These are phyloP conservation scores for Domatiomyces catenatus DNA, from an alignment of 2,329 filamentous ascomycete species.

Conservation along the genomic window DNA sequence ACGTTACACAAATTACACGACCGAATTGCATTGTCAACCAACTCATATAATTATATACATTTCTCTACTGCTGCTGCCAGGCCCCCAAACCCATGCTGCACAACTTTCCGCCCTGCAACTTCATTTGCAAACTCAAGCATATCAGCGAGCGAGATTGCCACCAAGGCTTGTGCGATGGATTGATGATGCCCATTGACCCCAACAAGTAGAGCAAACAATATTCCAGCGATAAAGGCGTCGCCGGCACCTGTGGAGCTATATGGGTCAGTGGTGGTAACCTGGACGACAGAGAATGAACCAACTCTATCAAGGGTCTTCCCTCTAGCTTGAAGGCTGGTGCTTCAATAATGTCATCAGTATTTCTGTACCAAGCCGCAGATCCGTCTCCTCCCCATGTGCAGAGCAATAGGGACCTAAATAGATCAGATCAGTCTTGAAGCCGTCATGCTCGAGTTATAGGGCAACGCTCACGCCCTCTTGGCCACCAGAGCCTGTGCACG, in stretches of 20 bases:
- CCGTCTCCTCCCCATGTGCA: slow-evolving; percentile 47
- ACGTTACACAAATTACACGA: no score
- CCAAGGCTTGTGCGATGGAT: not conserved
- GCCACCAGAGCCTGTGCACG: slow-evolving; percentile 27
- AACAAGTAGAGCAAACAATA: slow-evolving; percentile 38
- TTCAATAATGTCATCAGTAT: slow-evolving; percentile 23
- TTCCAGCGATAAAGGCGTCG: slow-evolving; percentile 60
- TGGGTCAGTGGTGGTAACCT: not conserved
- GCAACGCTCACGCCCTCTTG: slow-evolving; percentile 31
- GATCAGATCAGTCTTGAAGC: not conserved
- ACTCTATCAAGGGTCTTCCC: not conserved
- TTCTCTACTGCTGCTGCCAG: slow-evolving; percentile 1
- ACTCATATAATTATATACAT: not conserved
- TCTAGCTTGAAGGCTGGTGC: slow-evolving; percentile 19
- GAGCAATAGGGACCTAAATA: slow-evolving; percentile 31
- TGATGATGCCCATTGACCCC: slow-evolving; percentile 24
- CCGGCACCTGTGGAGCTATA: slow-evolving; percentile 49
- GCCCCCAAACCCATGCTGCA: slow-evolving; percentile 45
- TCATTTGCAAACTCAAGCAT: slow-evolving; percentile 48
- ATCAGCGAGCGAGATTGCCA: slow-evolving; percentile 8
- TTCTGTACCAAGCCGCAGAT: slow-evolving; percentile 32
- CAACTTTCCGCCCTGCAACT: slow-evolving; percentile 53
- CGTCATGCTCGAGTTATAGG: not conserved
- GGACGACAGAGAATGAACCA: not conserved
- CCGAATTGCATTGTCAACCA: not conserved